phyloP scores from a whole-genome alignment of 345 rosid genomes.

The Camelina neglecta region DNA sequence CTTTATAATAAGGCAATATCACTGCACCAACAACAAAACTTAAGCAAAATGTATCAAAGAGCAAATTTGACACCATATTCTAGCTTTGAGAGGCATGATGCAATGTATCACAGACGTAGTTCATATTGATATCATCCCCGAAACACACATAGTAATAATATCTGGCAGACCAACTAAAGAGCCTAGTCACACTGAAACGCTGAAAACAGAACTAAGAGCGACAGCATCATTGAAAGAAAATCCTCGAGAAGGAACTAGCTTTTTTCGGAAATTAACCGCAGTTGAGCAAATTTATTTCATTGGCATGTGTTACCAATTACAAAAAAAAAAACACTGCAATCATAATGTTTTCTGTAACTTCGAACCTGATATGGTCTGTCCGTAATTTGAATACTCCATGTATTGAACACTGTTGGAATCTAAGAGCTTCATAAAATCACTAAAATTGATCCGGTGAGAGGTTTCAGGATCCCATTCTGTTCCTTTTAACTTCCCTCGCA shows the following conservation, averaged over 20 bases:
- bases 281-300: slow-evolving; percentile 5
- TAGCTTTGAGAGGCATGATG: background rate
- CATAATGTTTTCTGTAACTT: background rate
- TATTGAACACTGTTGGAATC: slow-evolving; percentile 82
- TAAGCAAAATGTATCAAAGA: background rate
- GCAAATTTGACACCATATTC: background rate
- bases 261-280: background rate
- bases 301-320: background rate
- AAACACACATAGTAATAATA: background rate
- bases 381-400: slow-evolving; percentile 89
- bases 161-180: background rate
- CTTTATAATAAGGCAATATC: slow-evolving; percentile 83
- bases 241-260: background rate
- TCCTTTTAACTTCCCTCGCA: slow-evolving; percentile 82
- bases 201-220: background rate
- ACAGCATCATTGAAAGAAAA: background rate
- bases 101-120: background rate
- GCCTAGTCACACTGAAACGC: slow-evolving; percentile 2
- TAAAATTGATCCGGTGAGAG: slow-evolving; percentile 77
- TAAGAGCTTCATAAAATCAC: slow-evolving; percentile 76
- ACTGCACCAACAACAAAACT: slow-evolving; percentile 52
- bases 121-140: background rate
- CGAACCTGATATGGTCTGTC: slow-evolving; percentile 84
- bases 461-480: slow-evolving; percentile 90
- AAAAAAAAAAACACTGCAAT: background rate